A percentile compares a stretch with the other conserved stretches of the same genome.
phyloP scores from a whole-genome alignment of 768 basidiomycete species.

The Kwoniella sp. region DNA sequence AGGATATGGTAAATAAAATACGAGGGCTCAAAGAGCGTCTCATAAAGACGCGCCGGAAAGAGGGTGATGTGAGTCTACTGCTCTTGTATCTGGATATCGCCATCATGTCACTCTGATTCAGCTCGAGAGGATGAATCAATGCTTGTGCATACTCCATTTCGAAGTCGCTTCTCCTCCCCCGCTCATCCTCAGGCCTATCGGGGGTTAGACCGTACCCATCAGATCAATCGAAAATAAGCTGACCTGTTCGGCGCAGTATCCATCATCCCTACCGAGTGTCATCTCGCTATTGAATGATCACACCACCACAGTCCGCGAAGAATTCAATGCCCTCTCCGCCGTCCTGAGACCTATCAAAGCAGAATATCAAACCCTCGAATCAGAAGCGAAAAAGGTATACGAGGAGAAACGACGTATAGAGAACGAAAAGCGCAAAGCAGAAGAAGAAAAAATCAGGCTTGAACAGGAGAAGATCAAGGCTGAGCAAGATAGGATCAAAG shows the following conservation, averaged over 20 bases:
- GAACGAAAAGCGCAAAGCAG: slow-evolving; percentile 9
- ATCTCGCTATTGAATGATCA: slow-evolving; percentile 20
- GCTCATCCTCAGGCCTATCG: too few relatives aligned
- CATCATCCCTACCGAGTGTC: slow-evolving; percentile 16
- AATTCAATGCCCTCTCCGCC: slow-evolving; percentile 16
- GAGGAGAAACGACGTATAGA: slow-evolving; percentile 12
- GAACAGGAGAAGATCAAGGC: slow-evolving; percentile 30
- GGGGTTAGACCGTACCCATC: too few relatives aligned
- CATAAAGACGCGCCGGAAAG: slow-evolving; percentile 10
- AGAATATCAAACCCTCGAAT: slow-evolving; percentile 11
- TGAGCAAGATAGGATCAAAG: slow-evolving; percentile 32
- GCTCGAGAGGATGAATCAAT: too few relatives aligned
- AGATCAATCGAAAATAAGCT: too few relatives aligned
- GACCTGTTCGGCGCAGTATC: slow-evolving; percentile 7
- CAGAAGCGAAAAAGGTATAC: slow-evolving; percentile 7
- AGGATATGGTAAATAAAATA: slow-evolving; percentile 14
- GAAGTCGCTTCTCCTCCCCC: too few relatives aligned
- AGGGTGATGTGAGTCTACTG: slow-evolving; percentile 24
- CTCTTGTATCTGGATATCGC: not conserved
- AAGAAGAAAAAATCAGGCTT: slow-evolving; percentile 20
- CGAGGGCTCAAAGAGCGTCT: slow-evolving; percentile 19
- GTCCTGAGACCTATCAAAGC: slow-evolving; percentile 6
- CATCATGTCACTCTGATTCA: not conserved
- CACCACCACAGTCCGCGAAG: slow-evolving; percentile 20
- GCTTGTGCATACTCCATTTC: too few relatives aligned